Base-by-base conservation (phyloP, 1,284 basidiomycete genomes). In the Ustilago esculenta region DNA sequence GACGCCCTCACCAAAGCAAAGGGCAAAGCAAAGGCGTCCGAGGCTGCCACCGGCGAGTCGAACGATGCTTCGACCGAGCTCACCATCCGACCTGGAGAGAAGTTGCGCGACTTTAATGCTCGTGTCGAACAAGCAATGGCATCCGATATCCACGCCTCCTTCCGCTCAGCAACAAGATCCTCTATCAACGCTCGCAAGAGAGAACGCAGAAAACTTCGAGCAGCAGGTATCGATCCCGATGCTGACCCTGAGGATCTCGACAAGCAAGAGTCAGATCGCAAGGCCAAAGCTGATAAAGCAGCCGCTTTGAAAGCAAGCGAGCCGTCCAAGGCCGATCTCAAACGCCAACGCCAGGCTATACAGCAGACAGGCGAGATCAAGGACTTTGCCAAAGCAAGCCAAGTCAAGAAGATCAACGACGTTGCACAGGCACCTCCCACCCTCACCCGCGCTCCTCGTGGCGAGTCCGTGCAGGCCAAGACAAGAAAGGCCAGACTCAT, bases 61-160 rank as follows among this genome's bases (percentile, higher is more conserved):
- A 53, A 29, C 25, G 36, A 53, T 3, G 30, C 37, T 25, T 18
- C 54, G 8, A 27, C 55, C 11, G 33, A 68, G 14, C 59, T 80
- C 49, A 72, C 58, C 37, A 73, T 80, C 36, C 72, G 74, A 34
- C 70, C 74, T 0, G 76, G 76, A 39, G 77, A 80, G 47, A 73
- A 72, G 59, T 51, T 80, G 40, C 54, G 61, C 21, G 76, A 78
- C 40, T 80, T 78, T 41, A 80, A 76, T 36, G 59, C 72, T 14
- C 68, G 77, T 33, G 76, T 80, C 15, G 77, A 78, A 34, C 65
- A 67, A 27, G 57, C 73, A 15, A 70, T 79, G 61, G 67, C 77
- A 1, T 33, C 57, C 14, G 67, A 73, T 12, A 54, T 79, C 15
- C 65, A 60, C 18, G 48, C 63, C 17, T 60, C 76, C 0, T 72